Percentiles rank a stretch among this genome's conserved stretches.
Conservation (phyloP, 1,284 basidiomycete genomes). For the Salmacisia buchloeana region DNA sequence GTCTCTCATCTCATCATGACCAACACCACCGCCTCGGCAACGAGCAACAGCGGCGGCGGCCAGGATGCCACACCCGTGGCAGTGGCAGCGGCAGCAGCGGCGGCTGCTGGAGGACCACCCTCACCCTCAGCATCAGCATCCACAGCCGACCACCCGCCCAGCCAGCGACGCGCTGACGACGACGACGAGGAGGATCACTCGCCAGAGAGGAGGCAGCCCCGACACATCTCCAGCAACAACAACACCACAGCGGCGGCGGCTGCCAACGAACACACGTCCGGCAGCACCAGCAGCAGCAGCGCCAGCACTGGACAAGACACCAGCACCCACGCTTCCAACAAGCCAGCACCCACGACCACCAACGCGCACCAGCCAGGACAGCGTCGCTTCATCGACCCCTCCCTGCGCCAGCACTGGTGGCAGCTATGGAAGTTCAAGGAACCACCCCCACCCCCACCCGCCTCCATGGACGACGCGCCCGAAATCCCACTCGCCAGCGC, state of each 20-base stretch:
- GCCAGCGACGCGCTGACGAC: too few relatives aligned
- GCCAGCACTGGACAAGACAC: not conserved
- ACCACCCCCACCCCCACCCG: slow-evolving; percentile 38
- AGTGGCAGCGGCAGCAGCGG: too few relatives aligned
- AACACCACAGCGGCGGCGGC: not conserved
- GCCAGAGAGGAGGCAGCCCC: too few relatives aligned
- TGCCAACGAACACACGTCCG: not conserved
- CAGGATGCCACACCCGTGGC: too few relatives aligned
- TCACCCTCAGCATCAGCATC: too few relatives aligned
- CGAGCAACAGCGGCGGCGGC: too few relatives aligned
- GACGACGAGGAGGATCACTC: too few relatives aligned
- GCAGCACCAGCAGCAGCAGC: not conserved
- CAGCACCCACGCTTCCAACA: not conserved
- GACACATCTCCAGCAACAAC: too few relatives aligned
- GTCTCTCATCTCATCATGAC: too few relatives aligned
- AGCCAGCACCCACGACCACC: not conserved
- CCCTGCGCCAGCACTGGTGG: slow-evolving; percentile 43
- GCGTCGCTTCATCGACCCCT: slow-evolving; percentile 28
- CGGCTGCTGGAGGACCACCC: too few relatives aligned
- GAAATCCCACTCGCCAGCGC: slow-evolving; percentile 58
- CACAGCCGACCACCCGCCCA: too few relatives aligned
- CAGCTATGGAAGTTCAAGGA: slow-evolving; percentile 45
- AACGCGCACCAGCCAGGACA: slow-evolving; percentile 34
- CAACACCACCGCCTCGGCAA: too few relatives aligned
- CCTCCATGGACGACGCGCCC: slow-evolving; percentile 59